Evolutionary conservation across 768 basidiomycete species (phyloP).

Genomic region (Termitomyces sp.): DNA sequence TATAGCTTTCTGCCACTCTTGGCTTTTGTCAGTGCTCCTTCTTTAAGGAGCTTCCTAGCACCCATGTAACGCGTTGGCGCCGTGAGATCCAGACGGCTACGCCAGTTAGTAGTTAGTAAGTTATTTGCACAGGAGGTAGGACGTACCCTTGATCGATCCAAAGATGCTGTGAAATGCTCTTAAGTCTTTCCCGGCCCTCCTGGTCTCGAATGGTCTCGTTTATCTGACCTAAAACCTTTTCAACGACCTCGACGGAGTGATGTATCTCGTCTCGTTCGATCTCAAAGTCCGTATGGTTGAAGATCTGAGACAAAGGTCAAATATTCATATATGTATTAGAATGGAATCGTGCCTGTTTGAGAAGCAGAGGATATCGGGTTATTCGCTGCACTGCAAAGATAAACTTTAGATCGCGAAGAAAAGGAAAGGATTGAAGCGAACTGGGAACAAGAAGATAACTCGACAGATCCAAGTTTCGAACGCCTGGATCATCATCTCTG

Average conservation of each 20-base stretch:
- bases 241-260: conserved; percentile 54
- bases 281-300: conserved; percentile 67
- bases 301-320: conserved; percentile 41
- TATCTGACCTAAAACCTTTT: conserved; percentile 70
- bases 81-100: conserved; percentile 74
- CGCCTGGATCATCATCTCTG: conserved; percentile 72
- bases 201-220: conserved; percentile 87
- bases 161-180: conserved; percentile 67
- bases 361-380: conserved; percentile 87
- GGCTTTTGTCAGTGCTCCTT: conserved; percentile 67
- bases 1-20: conserved; percentile 78
- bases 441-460: conserved; percentile 92
- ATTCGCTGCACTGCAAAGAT: conserved; percentile 79
- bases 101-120: background rate
- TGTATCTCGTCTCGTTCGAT: conserved; percentile 55
- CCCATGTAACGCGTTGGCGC: conserved; percentile 86
- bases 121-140: conserved; percentile 15
- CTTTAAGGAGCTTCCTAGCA: conserved; percentile 2
- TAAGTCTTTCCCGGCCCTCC: conserved; percentile 74
- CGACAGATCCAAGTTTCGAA: conserved; percentile 81
- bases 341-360: conserved; percentile 53
- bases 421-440: conserved; percentile 29
- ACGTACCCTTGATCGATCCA: conserved; percentile 85
- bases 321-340: background rate
- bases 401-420: background rate